phyloP scores from a whole-genome alignment of 2,329 filamentous ascomycete species.

The Shiraia sp. region DNA sequence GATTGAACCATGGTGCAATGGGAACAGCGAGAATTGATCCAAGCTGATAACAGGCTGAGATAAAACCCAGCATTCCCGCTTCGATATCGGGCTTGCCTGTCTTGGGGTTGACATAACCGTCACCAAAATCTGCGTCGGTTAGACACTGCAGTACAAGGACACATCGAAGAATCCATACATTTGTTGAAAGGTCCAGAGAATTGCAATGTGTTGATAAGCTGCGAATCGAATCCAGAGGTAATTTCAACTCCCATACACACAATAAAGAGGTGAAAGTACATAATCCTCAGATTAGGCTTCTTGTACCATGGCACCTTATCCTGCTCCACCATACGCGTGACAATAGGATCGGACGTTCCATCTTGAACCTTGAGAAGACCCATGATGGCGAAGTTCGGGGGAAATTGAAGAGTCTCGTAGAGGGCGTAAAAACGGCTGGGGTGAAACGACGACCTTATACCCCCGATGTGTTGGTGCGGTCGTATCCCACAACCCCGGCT shows the following conservation, averaged over 20 bases:
- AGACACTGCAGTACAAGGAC: background rate
- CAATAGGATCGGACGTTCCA: constrained; percentile 45
- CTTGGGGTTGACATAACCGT: constrained; percentile 24
- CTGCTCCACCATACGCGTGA: constrained; percentile 48
- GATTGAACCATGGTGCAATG: constrained; percentile 36
- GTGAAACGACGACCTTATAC: constrained; percentile 28
- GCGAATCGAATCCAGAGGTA: constrained; percentile 45
- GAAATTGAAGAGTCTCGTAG: constrained; percentile 12
- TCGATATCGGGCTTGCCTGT: constrained; percentile 23
- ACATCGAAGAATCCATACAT: constrained; percentile 19
- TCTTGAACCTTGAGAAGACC: constrained; percentile 26
- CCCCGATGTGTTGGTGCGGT: constrained; percentile 1
- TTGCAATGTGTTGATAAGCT: constrained; percentile 44
- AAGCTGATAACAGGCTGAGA: constrained; percentile 42
- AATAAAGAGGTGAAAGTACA: constrained; percentile 45
- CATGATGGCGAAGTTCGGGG: constrained; percentile 26
- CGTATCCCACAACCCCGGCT: constrained; percentile 20
- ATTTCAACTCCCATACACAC: constrained; percentile 46
- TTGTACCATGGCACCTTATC: constrained; percentile 51
- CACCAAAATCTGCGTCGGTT: constrained; percentile 31
- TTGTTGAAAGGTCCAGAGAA: constrained; percentile 40
- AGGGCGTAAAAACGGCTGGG: constrained; percentile 9
- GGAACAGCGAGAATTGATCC: constrained; percentile 41
- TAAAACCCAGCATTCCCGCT: constrained; percentile 36
- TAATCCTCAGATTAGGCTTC: constrained; percentile 43